A percentile compares a stretch with the other conserved stretches of the same genome.
phyloP scores from a whole-genome alignment of 2,329 filamentous ascomycete species.

The Sporothrix mexicana region DNA sequence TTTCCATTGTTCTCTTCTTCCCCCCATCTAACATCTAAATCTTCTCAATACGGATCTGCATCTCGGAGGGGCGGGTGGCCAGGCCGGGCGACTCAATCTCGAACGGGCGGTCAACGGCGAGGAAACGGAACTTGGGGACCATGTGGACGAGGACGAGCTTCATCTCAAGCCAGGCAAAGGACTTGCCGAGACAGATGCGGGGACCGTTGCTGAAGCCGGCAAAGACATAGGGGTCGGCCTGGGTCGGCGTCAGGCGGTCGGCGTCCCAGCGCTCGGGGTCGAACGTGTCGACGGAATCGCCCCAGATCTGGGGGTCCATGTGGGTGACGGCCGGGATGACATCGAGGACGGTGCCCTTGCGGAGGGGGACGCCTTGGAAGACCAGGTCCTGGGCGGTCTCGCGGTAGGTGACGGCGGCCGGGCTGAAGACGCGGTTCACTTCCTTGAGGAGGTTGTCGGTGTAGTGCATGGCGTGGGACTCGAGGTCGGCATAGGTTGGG shows the following conservation, averaged over 20 bases:
- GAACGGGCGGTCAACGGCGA: conserved; percentile 26
- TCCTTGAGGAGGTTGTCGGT: conserved; percentile 47
- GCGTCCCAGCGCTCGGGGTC: conserved; percentile 49
- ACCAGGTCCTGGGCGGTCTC: conserved; percentile 41
- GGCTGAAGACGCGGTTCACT: conserved; percentile 45
- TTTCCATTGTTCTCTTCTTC: neutral
- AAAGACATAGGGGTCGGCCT: conserved; percentile 43
- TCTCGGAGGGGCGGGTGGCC: conserved; percentile 29
- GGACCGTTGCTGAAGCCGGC: conserved; percentile 43
- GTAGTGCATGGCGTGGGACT: conserved; percentile 39
- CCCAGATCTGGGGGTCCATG: conserved; percentile 48
- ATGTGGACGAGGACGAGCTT: conserved; percentile 41
- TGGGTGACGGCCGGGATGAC: conserved; percentile 48
- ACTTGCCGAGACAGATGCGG: conserved; percentile 41
- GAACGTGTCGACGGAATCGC: conserved; percentile 46
- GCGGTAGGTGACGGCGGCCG: conserved; percentile 38
- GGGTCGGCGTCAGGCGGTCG: conserved; percentile 38
- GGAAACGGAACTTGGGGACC: conserved; percentile 34
- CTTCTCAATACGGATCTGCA: conserved; percentile 28
- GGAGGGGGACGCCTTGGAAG: conserved; percentile 45
- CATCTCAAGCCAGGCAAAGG: conserved; percentile 41
- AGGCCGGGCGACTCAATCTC: conserved; percentile 32
- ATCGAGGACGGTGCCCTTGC: conserved; percentile 47
- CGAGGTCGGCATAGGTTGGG: conserved; percentile 32
- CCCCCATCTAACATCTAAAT: neutral